These are phyloP conservation scores for Phanerochaete sordida DNA, from an alignment of 768 basidiomycete genomes.

Conservation along the genomic window DNA sequence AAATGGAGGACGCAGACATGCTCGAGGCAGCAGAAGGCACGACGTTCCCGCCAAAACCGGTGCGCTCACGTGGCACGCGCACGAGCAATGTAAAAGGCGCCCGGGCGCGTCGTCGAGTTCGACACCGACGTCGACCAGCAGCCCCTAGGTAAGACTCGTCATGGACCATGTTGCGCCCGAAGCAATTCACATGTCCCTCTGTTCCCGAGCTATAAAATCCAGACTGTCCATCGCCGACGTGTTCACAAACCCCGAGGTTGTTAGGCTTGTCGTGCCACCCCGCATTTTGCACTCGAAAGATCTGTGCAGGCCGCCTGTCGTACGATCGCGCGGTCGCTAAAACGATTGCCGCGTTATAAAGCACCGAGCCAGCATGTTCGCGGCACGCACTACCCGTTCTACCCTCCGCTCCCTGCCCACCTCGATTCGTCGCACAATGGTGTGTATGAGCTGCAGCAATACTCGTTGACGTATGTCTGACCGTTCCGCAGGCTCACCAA, in stretches of 20 bases:
- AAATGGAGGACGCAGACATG: too few relatives aligned
- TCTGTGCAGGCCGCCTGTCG: not conserved
- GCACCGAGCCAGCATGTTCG: constrained; percentile 1
- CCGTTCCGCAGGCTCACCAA: constrained; percentile 1
- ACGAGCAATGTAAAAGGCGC: too few relatives aligned
- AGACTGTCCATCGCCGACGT: not conserved
- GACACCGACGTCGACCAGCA: not conserved
- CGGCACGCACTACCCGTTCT: constrained; percentile 1
- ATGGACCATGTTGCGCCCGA: not conserved
- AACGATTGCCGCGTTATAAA: constrained; percentile 9
- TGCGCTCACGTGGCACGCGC: too few relatives aligned
- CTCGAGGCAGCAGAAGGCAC: too few relatives aligned
- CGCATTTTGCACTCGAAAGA: constrained; percentile 1
- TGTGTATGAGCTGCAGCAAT: not conserved
- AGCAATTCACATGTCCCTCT: constrained; percentile 7
- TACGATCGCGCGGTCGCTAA: constrained; percentile 9
- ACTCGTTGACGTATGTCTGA: not conserved
- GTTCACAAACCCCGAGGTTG: not conserved
- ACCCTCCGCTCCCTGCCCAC: constrained; percentile 8
- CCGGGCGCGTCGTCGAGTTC: constrained; percentile 61
- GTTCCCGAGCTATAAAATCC: constrained; percentile 1
- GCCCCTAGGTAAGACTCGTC: not conserved
- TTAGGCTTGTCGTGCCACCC: constrained; percentile 2
- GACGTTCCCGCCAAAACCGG: too few relatives aligned
- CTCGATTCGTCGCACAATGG: constrained; percentile 13